Percentiles rank a stretch among this genome's conserved stretches.
Evolutionary conservation across 305 asterid genomes (phyloP).

Genomic region (Solanum hybrid): DNA sequence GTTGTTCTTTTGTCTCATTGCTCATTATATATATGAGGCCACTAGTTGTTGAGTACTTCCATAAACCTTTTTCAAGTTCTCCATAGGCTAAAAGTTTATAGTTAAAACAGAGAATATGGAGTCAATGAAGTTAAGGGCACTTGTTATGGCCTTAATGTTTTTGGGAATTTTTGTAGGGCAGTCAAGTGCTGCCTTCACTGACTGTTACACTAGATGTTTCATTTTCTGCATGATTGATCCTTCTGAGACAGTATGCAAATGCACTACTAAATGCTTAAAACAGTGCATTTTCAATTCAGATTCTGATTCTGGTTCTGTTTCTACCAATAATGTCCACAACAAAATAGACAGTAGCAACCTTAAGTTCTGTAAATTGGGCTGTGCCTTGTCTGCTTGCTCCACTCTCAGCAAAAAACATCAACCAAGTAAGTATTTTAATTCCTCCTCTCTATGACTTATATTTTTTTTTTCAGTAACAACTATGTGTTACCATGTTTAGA

Average conservation of each 20-base stretch:
- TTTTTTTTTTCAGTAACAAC: background rate
- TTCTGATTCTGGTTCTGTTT: background rate
- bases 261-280: slow-evolving; percentile 81
- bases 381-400: slow-evolving; percentile 78
- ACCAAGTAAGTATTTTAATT: slow-evolving; percentile 42
- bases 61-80: background rate
- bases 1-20: background rate
- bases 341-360: slow-evolving; percentile 16
- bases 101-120: slow-evolving; percentile 8
- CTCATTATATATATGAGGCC: background rate
- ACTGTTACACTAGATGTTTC: slow-evolving; percentile 83
- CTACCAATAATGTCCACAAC: slow-evolving; percentile 2
- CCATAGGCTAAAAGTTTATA: background rate
- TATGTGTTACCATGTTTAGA: background rate
- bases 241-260: slow-evolving; percentile 61
- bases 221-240: slow-evolving; percentile 84
- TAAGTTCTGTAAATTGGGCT: slow-evolving; percentile 78
- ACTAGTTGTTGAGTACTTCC: background rate
- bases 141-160: slow-evolving; percentile 11
- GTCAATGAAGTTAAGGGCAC: slow-evolving; percentile 9
- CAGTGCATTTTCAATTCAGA: slow-evolving; percentile 53
- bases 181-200: slow-evolving; percentile 49
- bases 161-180: slow-evolving; percentile 36
- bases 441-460: background rate
- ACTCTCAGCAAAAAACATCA: slow-evolving; percentile 41